These are phyloP conservation scores for Trametes maxima DNA, from an alignment of 768 basidiomycete genomes.

Conservation along the genomic window DNA sequence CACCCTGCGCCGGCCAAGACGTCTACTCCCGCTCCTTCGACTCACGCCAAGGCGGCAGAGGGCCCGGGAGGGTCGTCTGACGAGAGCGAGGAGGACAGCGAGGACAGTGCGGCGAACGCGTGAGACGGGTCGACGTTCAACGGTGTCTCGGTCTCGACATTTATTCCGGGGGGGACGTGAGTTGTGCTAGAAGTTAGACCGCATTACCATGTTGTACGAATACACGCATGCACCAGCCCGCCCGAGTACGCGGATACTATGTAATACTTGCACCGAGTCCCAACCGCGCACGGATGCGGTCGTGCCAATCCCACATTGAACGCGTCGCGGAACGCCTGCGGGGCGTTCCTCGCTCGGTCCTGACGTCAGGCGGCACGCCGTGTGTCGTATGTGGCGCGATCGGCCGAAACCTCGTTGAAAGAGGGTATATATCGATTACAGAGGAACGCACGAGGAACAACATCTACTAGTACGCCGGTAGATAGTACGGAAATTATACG, in stretches of 20 bases:
- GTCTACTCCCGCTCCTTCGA: neutral
- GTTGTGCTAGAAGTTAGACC: neutral
- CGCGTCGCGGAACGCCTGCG: no score
- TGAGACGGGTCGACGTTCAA: no score
- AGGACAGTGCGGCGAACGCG: no score
- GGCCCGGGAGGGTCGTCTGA: no score
- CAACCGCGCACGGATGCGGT: neutral
- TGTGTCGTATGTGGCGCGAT: slow-evolving; percentile 29
- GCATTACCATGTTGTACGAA: slow-evolving; percentile 7
- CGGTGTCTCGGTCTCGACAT: neutral
- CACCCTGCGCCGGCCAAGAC: neutral
- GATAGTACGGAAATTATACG: slow-evolving; percentile 5
- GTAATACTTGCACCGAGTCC: neutral
- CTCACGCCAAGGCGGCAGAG: neutral
- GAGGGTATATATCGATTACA: slow-evolving; percentile 25
- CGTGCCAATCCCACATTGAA: neutral
- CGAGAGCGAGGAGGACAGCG: no score
- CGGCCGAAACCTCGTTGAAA: slow-evolving; percentile 21
- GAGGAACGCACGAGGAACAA: neutral
- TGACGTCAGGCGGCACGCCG: no score
- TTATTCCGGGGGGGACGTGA: neutral
- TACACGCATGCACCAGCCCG: slow-evolving; percentile 28
- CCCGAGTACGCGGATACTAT: slow-evolving; percentile 3
- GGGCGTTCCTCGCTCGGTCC: no score
- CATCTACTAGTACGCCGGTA: slow-evolving; percentile 13